Base-by-base conservation (phyloP, 192 early-diverging fungal genomes). In the Coemansia furcata region DNA sequence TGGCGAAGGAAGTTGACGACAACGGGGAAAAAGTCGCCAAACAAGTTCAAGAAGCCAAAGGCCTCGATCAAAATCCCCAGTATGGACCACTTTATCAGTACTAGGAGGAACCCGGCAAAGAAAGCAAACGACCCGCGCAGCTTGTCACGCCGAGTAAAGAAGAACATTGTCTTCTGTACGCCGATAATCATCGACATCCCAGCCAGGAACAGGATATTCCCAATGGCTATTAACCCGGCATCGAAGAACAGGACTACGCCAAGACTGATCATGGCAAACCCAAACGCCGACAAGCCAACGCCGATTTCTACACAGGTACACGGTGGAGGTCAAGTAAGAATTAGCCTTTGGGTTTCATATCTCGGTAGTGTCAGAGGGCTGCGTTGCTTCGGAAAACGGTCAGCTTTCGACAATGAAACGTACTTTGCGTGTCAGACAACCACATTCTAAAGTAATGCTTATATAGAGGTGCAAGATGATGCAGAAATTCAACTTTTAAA, bases 11-110 rank as follows among this genome's bases (percentile, higher is more conserved):
- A 97, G 37, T 89, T 85, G 59, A 99, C 74, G 23, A 93, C 89
- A 39, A 95, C 93, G 1, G 95, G 95, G 85, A 99, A 97, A 73
- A 99, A 99, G 85, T 99, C 97, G 50, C 97, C 97, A 89, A 99
- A 99, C 50, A 99, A 78, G 73, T 99, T 99, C 61, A 99, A 86
- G 73, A 99, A 98, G 8, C 97, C 97, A 86, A 98, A 93, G 17
- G 87, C 73, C 71, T 99, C 97, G 47, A 98, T 85, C 30, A 89
- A 32, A 47, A 99, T 92, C 30, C 97, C 97, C 65, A 95, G 74
- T 32, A 94, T 84, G 30, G 97, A 92, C 90, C 92, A 94, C 75
- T 93, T 92, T 49, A 91, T 49, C 80, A 99, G 91, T 8, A 99
- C 94, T 44, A 99, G 69, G 8, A 91, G 35, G 42, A 99, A 93